These are phyloP conservation scores for Apiospora pterosperma DNA, from an alignment of 2,329 filamentous ascomycete species.

Conservation along the genomic window DNA sequence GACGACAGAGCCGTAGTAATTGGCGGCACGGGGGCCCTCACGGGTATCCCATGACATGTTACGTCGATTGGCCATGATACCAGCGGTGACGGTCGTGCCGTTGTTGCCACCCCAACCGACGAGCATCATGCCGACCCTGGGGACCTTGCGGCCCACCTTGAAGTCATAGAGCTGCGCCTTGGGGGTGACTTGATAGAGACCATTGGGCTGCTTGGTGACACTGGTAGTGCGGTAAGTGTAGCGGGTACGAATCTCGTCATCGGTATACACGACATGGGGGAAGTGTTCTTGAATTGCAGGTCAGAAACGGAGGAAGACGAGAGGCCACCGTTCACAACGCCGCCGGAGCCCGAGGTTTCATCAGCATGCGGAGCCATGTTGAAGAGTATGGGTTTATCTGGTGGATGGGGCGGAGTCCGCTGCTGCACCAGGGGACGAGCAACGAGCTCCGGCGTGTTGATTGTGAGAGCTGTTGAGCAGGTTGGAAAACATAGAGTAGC, in stretches of 20 bases:
- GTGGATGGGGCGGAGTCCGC: slow-evolving; percentile 59
- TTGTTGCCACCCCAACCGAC: slow-evolving; percentile 99
- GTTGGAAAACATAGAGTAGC: slow-evolving; percentile 82
- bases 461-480: slow-evolving; percentile 93
- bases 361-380: slow-evolving; percentile 91
- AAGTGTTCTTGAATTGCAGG: slow-evolving; percentile 80
- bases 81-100: slow-evolving; percentile 92
- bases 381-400: slow-evolving; percentile 42
- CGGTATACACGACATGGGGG: slow-evolving; percentile 88
- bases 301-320: slow-evolving; percentile 38
- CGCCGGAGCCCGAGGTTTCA: slow-evolving; percentile 51
- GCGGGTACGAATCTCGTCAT: slow-evolving; percentile 83
- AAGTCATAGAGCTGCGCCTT: slow-evolving; percentile 93
- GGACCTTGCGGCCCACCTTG: slow-evolving; percentile 91
- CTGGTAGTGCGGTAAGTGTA: slow-evolving; percentile 96
- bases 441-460: slow-evolving; percentile 94
- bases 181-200: slow-evolving; percentile 79
- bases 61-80: slow-evolving; percentile 92
- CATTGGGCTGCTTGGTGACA: slow-evolving; percentile 65
- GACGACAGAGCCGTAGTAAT: slow-evolving; percentile 97
- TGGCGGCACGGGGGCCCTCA: slow-evolving; percentile 78
- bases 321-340: slow-evolving; percentile 52
- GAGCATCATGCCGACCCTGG: slow-evolving; percentile 94
- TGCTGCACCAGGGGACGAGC: slow-evolving; percentile 84
- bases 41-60: slow-evolving; percentile 89